phyloP scores from a whole-genome alignment of 345 rosid genomes.

The Syzygium aromaticum region DNA sequence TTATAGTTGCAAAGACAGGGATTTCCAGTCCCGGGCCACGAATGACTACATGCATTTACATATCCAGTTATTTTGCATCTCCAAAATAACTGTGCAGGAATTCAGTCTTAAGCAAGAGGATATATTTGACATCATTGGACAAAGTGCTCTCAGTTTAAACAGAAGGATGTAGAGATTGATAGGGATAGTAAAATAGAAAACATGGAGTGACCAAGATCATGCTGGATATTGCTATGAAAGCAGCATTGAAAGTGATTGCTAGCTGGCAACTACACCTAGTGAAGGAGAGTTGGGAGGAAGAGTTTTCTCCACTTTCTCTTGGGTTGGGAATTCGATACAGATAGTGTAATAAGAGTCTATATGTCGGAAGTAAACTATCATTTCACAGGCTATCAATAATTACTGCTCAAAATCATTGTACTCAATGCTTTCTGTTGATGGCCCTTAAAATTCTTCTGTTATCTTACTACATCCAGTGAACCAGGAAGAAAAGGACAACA shows the following conservation, averaged over 20 bases:
- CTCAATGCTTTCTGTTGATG: not conserved
- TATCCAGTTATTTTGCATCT: not conserved
- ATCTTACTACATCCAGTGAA: not conserved
- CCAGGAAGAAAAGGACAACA: not conserved
- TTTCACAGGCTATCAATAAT: not conserved
- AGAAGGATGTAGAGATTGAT: not conserved
- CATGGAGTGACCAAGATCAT: not conserved
- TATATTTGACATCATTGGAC: not conserved
- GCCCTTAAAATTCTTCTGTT: not conserved
- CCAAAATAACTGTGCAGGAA: not conserved
- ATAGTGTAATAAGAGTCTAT: not conserved
- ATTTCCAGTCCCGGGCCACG: not conserved
- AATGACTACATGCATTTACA: not conserved
- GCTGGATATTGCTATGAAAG: not conserved
- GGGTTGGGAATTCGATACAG: not conserved
- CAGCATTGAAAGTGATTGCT: not conserved
- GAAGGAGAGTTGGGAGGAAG: not conserved
- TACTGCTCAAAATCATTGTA: not conserved
- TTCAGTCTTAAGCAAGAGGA: not conserved
- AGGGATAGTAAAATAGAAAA: not conserved
- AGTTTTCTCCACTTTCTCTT: not conserved
- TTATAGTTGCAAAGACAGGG: not conserved
- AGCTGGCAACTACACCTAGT: not conserved
- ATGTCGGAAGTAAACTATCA: not conserved
- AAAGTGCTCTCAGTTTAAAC: not conserved